Percentiles rank a stretch among this genome's conserved stretches.
phyloP scores from a whole-genome alignment of 352 stramenopile genomes.

The Pythium aphanidermatum region DNA sequence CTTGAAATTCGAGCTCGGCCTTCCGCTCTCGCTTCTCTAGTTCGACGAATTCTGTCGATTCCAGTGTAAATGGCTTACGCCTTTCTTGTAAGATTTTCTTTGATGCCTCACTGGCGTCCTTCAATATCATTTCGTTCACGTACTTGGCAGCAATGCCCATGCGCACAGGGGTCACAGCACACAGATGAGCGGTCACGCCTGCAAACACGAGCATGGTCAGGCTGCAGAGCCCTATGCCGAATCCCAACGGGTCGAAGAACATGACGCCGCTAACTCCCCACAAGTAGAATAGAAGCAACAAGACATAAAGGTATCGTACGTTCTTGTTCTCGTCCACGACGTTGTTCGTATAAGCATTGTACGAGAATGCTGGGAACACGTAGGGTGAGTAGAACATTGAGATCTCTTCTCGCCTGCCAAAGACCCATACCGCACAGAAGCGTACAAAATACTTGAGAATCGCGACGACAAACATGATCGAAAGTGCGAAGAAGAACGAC shows the following conservation, averaged over 20 bases:
- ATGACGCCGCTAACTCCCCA: constrained; percentile 87
- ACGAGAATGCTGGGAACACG: constrained; percentile 88
- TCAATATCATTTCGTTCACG: constrained; percentile 84
- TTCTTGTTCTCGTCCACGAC: constrained; percentile 82
- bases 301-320: constrained; percentile 57
- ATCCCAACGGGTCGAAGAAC: constrained; percentile 86
- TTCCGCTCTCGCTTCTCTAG: constrained; percentile 63
- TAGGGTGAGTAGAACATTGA: constrained; percentile 83
- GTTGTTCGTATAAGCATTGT: constrained; percentile 89
- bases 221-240: constrained; percentile 86
- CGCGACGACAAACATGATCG: constrained; percentile 78
- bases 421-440: constrained; percentile 52
- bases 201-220: constrained; percentile 74
- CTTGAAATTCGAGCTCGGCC: constrained; percentile 78
- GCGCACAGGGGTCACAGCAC: constrained; percentile 78
- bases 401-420: constrained; percentile 46
- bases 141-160: constrained; percentile 87
- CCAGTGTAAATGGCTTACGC: constrained; percentile 65
- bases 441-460: constrained; percentile 70
- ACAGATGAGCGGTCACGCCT: constrained; percentile 69
- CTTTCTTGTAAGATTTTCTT: constrained; percentile 60
- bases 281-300: constrained; percentile 64
- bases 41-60: constrained; percentile 73
- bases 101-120: constrained; percentile 71
- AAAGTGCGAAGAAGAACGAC: constrained; percentile 81